Conservation (phyloP, 1,139 yeast genomes). For the Yamadazyma sp. region DNA sequence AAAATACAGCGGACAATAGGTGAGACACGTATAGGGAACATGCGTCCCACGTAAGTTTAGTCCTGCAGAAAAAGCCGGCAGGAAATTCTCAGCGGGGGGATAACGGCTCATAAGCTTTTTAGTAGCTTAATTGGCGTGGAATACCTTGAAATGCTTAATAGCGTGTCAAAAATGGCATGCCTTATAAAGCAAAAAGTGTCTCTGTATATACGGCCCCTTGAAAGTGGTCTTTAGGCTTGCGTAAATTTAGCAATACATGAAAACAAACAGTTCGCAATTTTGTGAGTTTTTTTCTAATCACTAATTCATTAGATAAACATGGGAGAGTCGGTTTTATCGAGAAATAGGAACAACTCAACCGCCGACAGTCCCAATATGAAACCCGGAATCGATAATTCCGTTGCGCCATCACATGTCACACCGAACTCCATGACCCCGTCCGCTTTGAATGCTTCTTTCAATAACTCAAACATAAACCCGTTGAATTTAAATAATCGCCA, state of each 20-base stretch:
- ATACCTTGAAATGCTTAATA: no score
- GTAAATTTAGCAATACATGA: not conserved
- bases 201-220: no score
- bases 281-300: slow-evolving; percentile 1
- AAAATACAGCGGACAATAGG: no score
- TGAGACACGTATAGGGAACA: no score
- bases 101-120: no score
- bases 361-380: slow-evolving; percentile 3
- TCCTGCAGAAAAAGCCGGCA: no score
- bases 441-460: not conserved
- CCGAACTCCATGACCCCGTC: slow-evolving; percentile 2
- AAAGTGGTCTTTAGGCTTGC: no score
- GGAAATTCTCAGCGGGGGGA: no score
- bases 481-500: slow-evolving; percentile 2
- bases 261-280: slow-evolving; percentile 1
- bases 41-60: no score
- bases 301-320: not conserved
- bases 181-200: no score
- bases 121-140: no score
- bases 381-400: slow-evolving; percentile 1
- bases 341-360: slow-evolving; percentile 2
- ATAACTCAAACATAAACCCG: slow-evolving; percentile 3
- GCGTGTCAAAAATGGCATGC: no score
- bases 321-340: slow-evolving; percentile 5
- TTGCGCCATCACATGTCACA: not conserved